A percentile compares a stretch with the other conserved stretches of the same genome.
phyloP scores from a whole-genome alignment of 1,139 yeast genomes.

The Geotrichum citri-aurantii region DNA sequence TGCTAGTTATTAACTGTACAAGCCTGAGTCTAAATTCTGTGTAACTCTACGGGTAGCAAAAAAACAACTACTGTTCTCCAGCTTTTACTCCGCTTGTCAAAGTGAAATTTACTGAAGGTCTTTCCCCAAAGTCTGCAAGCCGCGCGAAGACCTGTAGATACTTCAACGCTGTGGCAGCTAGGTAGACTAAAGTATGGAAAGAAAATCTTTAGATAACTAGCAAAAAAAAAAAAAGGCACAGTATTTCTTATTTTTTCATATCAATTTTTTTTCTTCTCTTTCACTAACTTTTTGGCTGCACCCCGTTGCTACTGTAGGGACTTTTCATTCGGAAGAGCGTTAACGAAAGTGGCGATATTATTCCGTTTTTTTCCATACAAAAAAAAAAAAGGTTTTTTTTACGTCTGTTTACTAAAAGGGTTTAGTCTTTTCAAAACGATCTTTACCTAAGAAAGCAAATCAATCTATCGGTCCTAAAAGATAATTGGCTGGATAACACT shows the following conservation, averaged over 20 bases:
- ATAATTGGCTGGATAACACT: conserved; percentile 8
- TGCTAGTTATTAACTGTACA: background rate
- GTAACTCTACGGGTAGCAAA: too few relatives aligned
- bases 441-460: background rate
- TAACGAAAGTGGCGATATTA: background rate
- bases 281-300: background rate
- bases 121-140: too few relatives aligned
- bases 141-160: too few relatives aligned
- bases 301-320: background rate
- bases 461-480: background rate
- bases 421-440: background rate
- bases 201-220: too few relatives aligned
- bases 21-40: background rate
- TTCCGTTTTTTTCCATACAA: background rate
- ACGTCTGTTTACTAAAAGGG: background rate
- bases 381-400: background rate
- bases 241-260: too few relatives aligned
- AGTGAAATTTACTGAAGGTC: too few relatives aligned
- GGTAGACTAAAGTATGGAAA: too few relatives aligned
- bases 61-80: too few relatives aligned
- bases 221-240: too few relatives aligned
- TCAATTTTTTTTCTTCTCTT: too few relatives aligned
- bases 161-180: too few relatives aligned
- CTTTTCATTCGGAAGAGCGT: background rate
- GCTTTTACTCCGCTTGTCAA: too few relatives aligned